Evolutionary conservation across 192 early-diverging fungal species (phyloP).

Genomic region (Coemansia sp.): DNA sequence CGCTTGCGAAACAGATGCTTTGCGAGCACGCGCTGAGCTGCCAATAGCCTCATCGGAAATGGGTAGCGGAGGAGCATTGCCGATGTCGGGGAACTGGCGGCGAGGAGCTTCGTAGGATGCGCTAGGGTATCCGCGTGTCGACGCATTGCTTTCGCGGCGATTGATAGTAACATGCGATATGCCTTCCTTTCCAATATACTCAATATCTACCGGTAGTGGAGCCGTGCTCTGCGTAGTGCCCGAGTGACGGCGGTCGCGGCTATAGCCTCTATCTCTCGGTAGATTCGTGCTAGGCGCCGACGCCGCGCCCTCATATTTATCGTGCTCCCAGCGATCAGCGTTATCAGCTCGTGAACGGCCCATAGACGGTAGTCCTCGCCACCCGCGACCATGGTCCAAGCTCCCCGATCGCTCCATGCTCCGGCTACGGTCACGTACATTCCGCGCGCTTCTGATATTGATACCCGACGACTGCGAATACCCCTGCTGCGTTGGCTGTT

Average conservation of each 20-base stretch:
- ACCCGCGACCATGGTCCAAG: conserved; percentile 24
- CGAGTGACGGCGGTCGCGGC: conserved; percentile 24
- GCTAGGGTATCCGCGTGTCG: conserved; percentile 8
- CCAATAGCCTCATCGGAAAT: conserved; percentile 4
- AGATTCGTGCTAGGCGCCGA: not conserved
- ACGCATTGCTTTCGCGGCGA: conserved; percentile 41
- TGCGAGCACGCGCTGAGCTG: not conserved
- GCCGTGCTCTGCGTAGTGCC: not conserved
- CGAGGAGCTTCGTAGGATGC: conserved; percentile 30
- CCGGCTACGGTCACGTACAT: conserved; percentile 37
- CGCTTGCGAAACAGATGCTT: not conserved
- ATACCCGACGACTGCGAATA: not conserved
- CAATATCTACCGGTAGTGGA: conserved; percentile 11
- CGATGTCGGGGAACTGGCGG: conserved; percentile 10
- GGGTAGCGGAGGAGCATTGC: not conserved
- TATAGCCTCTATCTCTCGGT: not conserved
- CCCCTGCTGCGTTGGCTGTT: conserved; percentile 6
- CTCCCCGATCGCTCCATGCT: conserved; percentile 42
- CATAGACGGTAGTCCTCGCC: conserved; percentile 14
- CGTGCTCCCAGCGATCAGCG: conserved; percentile 46
- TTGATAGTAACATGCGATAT: conserved; percentile 50
- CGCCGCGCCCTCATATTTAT: conserved; percentile 23
- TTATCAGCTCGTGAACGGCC: conserved; percentile 26
- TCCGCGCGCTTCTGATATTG: conserved; percentile 6
- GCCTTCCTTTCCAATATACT: conserved; percentile 47